These are phyloP conservation scores for Pyrrhoderma noxium DNA, from an alignment of 1,284 basidiomycete species.

Conservation along the genomic window DNA sequence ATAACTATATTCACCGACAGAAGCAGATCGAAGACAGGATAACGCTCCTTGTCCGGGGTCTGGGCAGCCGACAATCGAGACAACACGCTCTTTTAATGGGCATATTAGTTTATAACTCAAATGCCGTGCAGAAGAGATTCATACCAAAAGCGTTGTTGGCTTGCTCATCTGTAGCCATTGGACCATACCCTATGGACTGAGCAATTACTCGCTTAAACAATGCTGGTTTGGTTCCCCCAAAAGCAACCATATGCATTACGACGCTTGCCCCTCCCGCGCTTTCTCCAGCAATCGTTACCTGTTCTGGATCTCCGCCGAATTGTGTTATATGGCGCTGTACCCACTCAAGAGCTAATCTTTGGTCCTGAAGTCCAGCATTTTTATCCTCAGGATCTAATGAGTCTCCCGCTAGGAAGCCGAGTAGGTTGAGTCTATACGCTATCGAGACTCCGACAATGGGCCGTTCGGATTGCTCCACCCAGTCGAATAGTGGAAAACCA, in stretches of 20 bases:
- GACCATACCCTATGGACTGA: slow-evolving; percentile 39
- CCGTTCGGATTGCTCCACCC: slow-evolving; percentile 41
- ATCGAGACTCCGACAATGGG: slow-evolving; percentile 48
- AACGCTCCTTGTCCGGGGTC: slow-evolving; percentile 25
- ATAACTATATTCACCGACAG: slow-evolving; percentile 27
- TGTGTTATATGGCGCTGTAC: slow-evolving; percentile 35
- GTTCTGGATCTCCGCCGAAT: slow-evolving; percentile 38
- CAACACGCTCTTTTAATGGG: slow-evolving; percentile 33
- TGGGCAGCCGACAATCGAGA: slow-evolving; percentile 30
- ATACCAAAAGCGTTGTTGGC: slow-evolving; percentile 31
- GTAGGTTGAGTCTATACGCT: slow-evolving; percentile 45
- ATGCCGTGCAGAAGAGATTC: too few relatives aligned
- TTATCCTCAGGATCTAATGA: slow-evolving; percentile 29
- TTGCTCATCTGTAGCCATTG: slow-evolving; percentile 27
- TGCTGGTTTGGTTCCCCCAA: slow-evolving; percentile 31
- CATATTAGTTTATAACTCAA: too few relatives aligned
- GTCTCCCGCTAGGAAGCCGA: slow-evolving; percentile 46
- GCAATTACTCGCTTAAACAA: slow-evolving; percentile 35
- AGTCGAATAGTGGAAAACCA: slow-evolving; percentile 47
- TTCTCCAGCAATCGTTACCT: slow-evolving; percentile 38
- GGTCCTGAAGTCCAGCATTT: slow-evolving; percentile 41
- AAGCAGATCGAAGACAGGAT: slow-evolving; percentile 34
- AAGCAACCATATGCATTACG: slow-evolving; percentile 37
- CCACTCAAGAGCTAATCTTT: slow-evolving; percentile 41
- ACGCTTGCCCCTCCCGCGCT: slow-evolving; percentile 40